phyloP scores from a whole-genome alignment of 768 basidiomycete species.

The Tulasnella sp. region DNA sequence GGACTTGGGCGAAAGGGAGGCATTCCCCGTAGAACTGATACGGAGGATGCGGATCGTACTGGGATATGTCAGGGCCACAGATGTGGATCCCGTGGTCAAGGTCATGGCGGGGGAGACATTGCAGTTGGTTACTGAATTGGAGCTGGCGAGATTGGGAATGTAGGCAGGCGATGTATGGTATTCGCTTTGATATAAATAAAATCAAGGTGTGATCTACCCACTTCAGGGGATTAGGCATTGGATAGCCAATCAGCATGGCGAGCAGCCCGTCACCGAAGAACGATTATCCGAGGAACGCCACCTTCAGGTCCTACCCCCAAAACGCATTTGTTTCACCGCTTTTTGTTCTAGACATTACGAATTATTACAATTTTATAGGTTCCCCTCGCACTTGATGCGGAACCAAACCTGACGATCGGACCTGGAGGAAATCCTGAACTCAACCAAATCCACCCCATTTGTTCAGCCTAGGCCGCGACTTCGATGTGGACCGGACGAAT shows the following conservation, averaged over 20 bases:
- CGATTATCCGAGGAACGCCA: no score
- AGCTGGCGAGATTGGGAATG: neutral
- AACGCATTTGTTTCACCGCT: neutral
- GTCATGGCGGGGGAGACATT: slow-evolving; percentile 71
- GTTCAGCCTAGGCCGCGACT: neutral
- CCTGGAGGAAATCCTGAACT: neutral
- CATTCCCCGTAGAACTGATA: slow-evolving; percentile 42
- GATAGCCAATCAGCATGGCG: no score
- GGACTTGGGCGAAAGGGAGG: slow-evolving; percentile 26
- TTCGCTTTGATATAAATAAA: neutral
- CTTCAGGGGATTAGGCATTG: no score
- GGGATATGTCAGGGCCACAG: slow-evolving; percentile 63
- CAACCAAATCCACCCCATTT: neutral
- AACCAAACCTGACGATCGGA: neutral
- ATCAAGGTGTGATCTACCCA: no score
- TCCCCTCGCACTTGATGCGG: neutral
- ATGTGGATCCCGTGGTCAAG: slow-evolving; percentile 65
- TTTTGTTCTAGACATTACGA: neutral
- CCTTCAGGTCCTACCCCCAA: no score
- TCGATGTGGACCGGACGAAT: neutral
- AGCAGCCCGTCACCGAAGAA: no score
- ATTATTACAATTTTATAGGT: neutral
- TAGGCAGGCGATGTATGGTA: neutral
- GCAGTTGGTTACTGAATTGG: slow-evolving; percentile 38
- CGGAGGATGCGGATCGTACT: slow-evolving; percentile 57